Evolutionary conservation across 139 green algal species (phyloP).

Genomic region (Raphidocelis subcapitata): DNA sequence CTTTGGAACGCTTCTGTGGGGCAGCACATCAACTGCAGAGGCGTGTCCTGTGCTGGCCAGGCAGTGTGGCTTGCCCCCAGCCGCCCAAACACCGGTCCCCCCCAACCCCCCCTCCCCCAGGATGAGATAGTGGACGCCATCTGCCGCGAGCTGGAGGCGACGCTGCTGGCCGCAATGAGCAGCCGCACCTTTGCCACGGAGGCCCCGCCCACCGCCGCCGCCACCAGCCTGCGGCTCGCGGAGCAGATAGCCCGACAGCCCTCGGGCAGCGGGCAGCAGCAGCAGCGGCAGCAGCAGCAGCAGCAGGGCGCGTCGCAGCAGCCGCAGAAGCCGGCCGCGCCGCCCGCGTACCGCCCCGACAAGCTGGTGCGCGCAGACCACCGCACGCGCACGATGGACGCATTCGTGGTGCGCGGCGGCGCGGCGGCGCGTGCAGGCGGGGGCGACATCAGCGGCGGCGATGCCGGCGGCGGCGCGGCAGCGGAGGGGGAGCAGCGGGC

Average conservation of each 20-base stretch:
- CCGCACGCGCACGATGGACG: slow-evolving; percentile 60
- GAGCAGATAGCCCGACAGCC: too few relatives aligned
- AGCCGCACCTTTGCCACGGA: slow-evolving; percentile 60
- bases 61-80: neutral
- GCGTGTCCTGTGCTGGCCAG: neutral
- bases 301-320: neutral
- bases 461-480: neutral
- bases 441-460: neutral
- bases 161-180: slow-evolving; percentile 47
- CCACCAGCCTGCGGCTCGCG: neutral
- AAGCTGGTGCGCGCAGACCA: slow-evolving; percentile 57
- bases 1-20: too few relatives aligned
- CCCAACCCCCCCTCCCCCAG: slow-evolving; percentile 19
- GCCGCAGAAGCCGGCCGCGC: neutral
- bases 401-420: slow-evolving; percentile 48
- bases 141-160: neutral
- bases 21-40: neutral
- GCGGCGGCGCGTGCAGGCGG: neutral
- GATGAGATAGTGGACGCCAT: slow-evolving; percentile 47
- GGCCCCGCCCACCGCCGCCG: neutral
- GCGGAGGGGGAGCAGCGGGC: neutral
- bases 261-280: neutral
- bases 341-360: slow-evolving; percentile 43
- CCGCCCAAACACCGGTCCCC: too few relatives aligned
- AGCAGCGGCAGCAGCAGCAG: slow-evolving; percentile 10